These are phyloP conservation scores for Solanum pimpinellifolium DNA, from an alignment of 257 asterid genomes.

Conservation along the genomic window DNA sequence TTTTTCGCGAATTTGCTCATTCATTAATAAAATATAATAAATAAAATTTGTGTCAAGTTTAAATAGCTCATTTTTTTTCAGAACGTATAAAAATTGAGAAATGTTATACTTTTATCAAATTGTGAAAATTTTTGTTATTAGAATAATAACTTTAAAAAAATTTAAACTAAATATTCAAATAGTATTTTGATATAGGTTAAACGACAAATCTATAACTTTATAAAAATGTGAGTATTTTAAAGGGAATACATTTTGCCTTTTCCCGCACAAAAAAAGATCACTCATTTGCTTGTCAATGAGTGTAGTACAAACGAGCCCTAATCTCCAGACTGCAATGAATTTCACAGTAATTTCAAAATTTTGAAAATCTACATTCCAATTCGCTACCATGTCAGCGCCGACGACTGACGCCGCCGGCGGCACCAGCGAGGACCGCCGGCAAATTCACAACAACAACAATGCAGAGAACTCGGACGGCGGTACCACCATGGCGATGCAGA, in stretches of 20 bases:
- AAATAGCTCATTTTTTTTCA: too few relatives aligned
- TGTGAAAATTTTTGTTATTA: too few relatives aligned
- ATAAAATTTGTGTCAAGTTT: too few relatives aligned
- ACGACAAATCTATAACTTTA: neutral
- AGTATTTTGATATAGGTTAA: neutral
- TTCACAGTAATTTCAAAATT: neutral
- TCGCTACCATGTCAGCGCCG: slow-evolving; percentile 30
- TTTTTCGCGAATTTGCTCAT: too few relatives aligned
- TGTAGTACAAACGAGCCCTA: neutral
- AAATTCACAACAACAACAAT: neutral
- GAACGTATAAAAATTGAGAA: too few relatives aligned
- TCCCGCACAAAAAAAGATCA: slow-evolving; percentile 14
- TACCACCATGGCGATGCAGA: slow-evolving; percentile 39
- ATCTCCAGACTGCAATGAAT: neutral
- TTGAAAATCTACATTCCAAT: neutral
- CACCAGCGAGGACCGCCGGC: slow-evolving; percentile 20
- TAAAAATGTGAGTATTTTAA: neutral
- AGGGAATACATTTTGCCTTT: neutral
- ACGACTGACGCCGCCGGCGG: slow-evolving; percentile 3
- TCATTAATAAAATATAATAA: too few relatives aligned
- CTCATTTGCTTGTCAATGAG: neutral
- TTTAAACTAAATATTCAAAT: neutral
- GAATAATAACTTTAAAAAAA: neutral
- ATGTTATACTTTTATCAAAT: too few relatives aligned
- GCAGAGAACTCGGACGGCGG: slow-evolving; percentile 54